Percentiles rank a stretch among this genome's conserved stretches.
Evolutionary conservation across 2,329 filamentous ascomycete genomes (phyloP).

Genomic region (Shiraia bambusicola): DNA sequence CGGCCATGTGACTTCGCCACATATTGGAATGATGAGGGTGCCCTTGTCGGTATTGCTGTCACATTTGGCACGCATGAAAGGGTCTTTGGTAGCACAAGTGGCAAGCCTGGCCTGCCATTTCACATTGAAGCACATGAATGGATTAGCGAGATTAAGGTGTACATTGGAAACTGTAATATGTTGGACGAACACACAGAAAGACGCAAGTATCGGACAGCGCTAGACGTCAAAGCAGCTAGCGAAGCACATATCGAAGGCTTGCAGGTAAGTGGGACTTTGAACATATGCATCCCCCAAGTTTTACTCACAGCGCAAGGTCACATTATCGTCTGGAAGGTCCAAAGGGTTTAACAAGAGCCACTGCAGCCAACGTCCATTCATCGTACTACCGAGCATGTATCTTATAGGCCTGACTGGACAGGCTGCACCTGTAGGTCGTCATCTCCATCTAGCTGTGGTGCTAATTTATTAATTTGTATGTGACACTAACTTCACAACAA

Average conservation of each 20-base stretch:
- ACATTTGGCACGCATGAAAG: conserved; percentile 7
- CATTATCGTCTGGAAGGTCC: conserved; percentile 2
- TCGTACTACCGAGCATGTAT: conserved; percentile 8
- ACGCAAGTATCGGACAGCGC: background rate
- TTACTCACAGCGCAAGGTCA: conserved; percentile 2
- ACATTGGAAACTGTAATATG: background rate
- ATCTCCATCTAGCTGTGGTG: background rate
- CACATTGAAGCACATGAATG: conserved; percentile 11
- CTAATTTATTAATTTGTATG: background rate
- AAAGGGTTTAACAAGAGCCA: background rate
- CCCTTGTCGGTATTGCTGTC: conserved; percentile 13
- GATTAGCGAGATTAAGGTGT: conserved; percentile 10
- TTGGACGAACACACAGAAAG: background rate
- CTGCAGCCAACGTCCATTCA: background rate
- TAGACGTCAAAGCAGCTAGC: background rate
- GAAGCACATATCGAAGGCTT: background rate
- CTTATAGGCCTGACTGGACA: conserved; percentile 13
- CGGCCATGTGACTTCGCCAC: conserved; percentile 15
- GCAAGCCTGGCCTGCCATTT: background rate
- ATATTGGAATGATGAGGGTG: conserved; percentile 10
- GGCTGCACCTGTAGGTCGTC: conserved; percentile 5
- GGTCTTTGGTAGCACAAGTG: conserved; percentile 12
- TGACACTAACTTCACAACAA: background rate
- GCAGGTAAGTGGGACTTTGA: background rate
- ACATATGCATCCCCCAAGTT: background rate